A percentile compares a stretch with the other conserved stretches of the same genome.
phyloP scores from a whole-genome alignment of 495 filamentous ascomycete genomes.

The Oleoguttula mirabilis region DNA sequence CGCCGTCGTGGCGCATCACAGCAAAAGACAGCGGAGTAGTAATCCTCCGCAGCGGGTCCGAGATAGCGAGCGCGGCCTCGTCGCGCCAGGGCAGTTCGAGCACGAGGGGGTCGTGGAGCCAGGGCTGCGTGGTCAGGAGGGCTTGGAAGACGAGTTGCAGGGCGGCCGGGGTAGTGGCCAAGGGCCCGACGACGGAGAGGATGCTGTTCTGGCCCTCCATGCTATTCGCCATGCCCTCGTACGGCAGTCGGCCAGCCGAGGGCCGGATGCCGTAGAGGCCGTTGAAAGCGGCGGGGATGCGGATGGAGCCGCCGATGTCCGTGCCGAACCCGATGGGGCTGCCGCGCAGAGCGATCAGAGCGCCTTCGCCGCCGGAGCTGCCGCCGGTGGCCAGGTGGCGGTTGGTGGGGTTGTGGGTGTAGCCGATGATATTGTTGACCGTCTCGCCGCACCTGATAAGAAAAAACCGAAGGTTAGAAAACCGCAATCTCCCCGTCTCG shows the following conservation, averaged over 20 bases:
- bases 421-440: conserved; percentile 38
- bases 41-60: conserved; percentile 31
- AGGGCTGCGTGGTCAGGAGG: conserved; percentile 45
- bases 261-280: conserved; percentile 36
- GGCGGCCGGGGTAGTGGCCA: conserved; percentile 39
- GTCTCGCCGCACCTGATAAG: conserved; percentile 44
- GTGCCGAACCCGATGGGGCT: conserved; percentile 31
- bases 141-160: conserved; percentile 44
- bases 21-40: conserved; percentile 38
- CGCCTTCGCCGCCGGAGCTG: conserved; percentile 32
- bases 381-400: conserved; percentile 24
- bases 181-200: conserved; percentile 46
- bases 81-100: conserved; percentile 52
- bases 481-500: too few species aligned
- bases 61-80: conserved; percentile 37
- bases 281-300: conserved; percentile 40
- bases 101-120: conserved; percentile 52
- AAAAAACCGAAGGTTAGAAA: too few species aligned
- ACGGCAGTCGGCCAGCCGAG: conserved; percentile 35
- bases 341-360: conserved; percentile 27
- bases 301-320: conserved; percentile 38
- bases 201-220: conserved; percentile 50
- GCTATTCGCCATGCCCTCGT: conserved; percentile 40
- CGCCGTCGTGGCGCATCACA: conserved; percentile 40
- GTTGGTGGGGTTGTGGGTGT: conserved; percentile 31